Evolutionary conservation across 2,329 filamentous ascomycete genomes (phyloP).

Genomic region (Neofusicoccum parvum): DNA sequence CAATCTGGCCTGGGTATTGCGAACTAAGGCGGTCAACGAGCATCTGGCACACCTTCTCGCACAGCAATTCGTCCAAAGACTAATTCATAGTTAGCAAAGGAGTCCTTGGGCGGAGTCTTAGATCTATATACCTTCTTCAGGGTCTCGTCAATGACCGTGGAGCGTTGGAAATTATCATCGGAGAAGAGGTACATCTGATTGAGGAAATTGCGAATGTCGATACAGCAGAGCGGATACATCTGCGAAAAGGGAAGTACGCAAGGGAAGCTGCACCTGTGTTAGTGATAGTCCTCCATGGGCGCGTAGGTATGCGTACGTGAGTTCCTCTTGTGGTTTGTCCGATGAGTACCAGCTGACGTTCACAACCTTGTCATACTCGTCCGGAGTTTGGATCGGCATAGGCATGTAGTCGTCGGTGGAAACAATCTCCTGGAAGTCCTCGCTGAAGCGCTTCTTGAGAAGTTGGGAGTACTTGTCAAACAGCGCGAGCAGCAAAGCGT

Average conservation of each 20-base stretch:
- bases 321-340: constrained; percentile 73
- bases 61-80: constrained; percentile 94
- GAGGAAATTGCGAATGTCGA: constrained; percentile 95
- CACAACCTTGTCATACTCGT: constrained; percentile 94
- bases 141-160: constrained; percentile 86
- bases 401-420: constrained; percentile 99
- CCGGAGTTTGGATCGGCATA: constrained; percentile 88
- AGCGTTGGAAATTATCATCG: constrained; percentile 92
- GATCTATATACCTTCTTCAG: constrained; percentile 65
- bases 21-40: constrained; percentile 85
- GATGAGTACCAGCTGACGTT: constrained; percentile 96
- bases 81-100: not conserved
- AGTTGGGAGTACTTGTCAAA: constrained; percentile 95
- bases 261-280: constrained; percentile 67
- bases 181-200: constrained; percentile 99
- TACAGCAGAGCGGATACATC: constrained; percentile 98
- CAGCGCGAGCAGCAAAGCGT: constrained; percentile 80
- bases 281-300: constrained; percentile 19
- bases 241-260: constrained; percentile 97
- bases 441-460: constrained; percentile 86
- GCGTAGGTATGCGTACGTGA: constrained; percentile 59
- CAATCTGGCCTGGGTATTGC: constrained; percentile 95
- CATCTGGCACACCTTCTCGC: constrained; percentile 85
- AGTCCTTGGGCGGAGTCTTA: not conserved
- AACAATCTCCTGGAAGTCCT: constrained; percentile 89